These are phyloP conservation scores for Penicillium palitans DNA, from an alignment of 2,329 filamentous ascomycete genomes.

Conservation along the genomic window DNA sequence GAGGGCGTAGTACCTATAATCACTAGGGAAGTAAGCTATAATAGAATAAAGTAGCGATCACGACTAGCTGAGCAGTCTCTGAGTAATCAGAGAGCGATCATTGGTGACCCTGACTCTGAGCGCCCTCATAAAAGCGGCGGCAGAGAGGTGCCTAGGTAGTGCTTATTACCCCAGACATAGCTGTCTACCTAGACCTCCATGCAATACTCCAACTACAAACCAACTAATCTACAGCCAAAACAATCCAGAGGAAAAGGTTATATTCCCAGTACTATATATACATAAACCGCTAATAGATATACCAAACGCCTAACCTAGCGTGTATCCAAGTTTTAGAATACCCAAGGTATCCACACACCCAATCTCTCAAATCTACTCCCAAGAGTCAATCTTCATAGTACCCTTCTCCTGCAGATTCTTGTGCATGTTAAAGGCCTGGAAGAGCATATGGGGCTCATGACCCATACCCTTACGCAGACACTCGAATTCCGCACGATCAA, in stretches of 20 bases:
- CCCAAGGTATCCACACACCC: neutral
- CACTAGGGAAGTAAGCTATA: too few species aligned
- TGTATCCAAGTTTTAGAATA: neutral
- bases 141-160: too few species aligned
- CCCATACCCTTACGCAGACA: slow-evolving; percentile 84
- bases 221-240: neutral
- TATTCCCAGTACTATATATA: slow-evolving; percentile 7
- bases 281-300: slow-evolving; percentile 14
- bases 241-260: neutral
- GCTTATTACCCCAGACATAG: neutral
- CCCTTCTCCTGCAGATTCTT: slow-evolving; percentile 77
- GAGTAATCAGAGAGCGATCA: too few species aligned
- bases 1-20: too few species aligned
- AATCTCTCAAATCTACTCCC: slow-evolving; percentile 45
- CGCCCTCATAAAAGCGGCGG: too few species aligned
- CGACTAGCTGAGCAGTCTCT: too few species aligned
- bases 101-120: too few species aligned
- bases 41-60: too few species aligned
- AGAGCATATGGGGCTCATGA: slow-evolving; percentile 84
- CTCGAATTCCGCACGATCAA: slow-evolving; percentile 82
- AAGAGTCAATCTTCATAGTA: slow-evolving; percentile 80
- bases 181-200: neutral
- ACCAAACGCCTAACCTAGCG: slow-evolving; percentile 3
- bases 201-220: neutral
- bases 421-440: slow-evolving; percentile 87